A percentile compares a stretch with the other conserved stretches of the same genome.
These are phyloP conservation scores for Tilletia horrida DNA, from an alignment of 1,284 basidiomycete genomes.

Conservation along the genomic window DNA sequence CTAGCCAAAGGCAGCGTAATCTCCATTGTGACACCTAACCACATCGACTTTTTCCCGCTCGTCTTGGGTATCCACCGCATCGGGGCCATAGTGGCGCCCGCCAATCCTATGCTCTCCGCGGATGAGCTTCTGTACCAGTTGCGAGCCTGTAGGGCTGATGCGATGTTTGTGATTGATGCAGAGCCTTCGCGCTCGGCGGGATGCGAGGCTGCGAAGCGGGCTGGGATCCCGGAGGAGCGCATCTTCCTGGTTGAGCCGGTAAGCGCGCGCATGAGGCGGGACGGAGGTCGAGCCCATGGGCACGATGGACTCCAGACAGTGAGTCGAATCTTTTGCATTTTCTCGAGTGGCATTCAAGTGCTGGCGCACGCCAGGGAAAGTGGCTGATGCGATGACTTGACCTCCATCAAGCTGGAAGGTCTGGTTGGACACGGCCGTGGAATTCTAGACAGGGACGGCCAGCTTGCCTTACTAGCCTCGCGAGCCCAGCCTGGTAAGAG, in stretches of 20 bases:
- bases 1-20: conserved; percentile 28
- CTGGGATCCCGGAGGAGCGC: conserved; percentile 60
- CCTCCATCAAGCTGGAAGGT: conserved; percentile 57
- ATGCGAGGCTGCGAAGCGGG: conserved; percentile 60
- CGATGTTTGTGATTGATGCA: conserved; percentile 64
- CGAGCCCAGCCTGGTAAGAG: too few relatives aligned
- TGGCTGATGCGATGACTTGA: too few relatives aligned
- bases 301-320: conserved; percentile 24
- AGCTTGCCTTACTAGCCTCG: too few relatives aligned
- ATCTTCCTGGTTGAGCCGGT: conserved; percentile 31
- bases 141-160: conserved; percentile 60
- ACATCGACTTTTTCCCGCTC: conserved; percentile 65
- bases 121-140: conserved; percentile 62
- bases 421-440: conserved; percentile 52
- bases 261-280: conserved; percentile 8
- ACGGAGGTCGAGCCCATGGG: conserved; percentile 22
- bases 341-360: neutral
- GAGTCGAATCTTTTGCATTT: neutral
- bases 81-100: conserved; percentile 69
- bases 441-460: too few relatives aligned
- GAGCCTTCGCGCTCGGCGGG: conserved; percentile 58
- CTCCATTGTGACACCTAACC: conserved; percentile 38
- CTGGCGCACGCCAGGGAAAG: neutral
- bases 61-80: conserved; percentile 73
- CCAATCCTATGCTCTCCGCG: conserved; percentile 68